Percentiles rank a stretch among this genome's conserved stretches.
These are phyloP conservation scores for Magnaporthiopsis rhizophila DNA, from an alignment of 2,329 filamentous ascomycete species.

Conservation along the genomic window DNA sequence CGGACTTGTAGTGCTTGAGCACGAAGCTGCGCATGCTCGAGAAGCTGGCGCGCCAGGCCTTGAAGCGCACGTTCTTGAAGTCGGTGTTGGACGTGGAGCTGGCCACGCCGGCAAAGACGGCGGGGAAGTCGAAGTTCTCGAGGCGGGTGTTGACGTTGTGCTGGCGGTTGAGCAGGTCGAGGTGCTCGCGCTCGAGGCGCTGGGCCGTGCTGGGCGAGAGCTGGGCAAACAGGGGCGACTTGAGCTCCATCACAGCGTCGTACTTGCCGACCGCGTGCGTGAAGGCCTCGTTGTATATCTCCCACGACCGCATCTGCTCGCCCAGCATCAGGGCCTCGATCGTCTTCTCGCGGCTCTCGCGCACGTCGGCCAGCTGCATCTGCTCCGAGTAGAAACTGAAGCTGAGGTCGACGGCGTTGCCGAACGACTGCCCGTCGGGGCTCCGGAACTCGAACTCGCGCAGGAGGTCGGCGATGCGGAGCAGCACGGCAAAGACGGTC, in stretches of 20 bases:
- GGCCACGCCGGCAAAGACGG: conserved; percentile 79
- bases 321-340: conserved; percentile 84
- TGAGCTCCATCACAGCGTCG: conserved; percentile 58
- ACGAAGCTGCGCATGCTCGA: conserved; percentile 66
- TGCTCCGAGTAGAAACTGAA: conserved; percentile 73
- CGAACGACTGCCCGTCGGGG: conserved; percentile 49
- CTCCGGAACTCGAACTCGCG: conserved; percentile 50
- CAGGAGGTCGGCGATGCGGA: conserved; percentile 45
- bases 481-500: conserved; percentile 44
- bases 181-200: conserved; percentile 71
- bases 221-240: conserved; percentile 60
- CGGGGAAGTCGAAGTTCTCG: conserved; percentile 86
- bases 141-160: conserved; percentile 63
- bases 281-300: conserved; percentile 86
- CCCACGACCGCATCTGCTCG: conserved; percentile 73
- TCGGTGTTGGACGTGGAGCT: conserved; percentile 73
- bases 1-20: conserved; percentile 55
- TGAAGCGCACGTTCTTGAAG: conserved; percentile 72
- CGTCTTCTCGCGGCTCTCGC: conserved; percentile 77
- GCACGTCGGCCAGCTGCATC: conserved; percentile 68
- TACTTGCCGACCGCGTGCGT: conserved; percentile 86
- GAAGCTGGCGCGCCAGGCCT: conserved; percentile 73
- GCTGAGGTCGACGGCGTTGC: conserved; percentile 52
- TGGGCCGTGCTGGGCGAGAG: conserved; percentile 66
- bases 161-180: conserved; percentile 70